Percentiles rank a stretch among this genome's conserved stretches.
Conservation (phyloP, 345 rosid genomes). For the Salix purpurea region DNA sequence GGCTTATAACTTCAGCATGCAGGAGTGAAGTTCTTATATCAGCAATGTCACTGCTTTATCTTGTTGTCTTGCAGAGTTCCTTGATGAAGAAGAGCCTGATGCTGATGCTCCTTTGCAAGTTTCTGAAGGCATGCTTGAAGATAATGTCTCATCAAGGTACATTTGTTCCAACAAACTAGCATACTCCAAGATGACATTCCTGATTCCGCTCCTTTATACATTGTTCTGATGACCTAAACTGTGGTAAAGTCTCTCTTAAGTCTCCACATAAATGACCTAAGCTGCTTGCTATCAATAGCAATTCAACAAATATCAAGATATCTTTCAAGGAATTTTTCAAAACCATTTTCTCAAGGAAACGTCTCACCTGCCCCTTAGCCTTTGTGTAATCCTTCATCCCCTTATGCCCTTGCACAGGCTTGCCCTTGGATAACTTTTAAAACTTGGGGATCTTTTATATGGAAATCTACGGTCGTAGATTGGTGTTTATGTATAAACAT, state of each 20-base stretch:
- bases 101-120: constrained; percentile 51
- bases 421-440: not conserved
- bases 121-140: constrained; percentile 69
- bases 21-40: not conserved
- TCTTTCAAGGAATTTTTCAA: not conserved
- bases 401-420: not conserved
- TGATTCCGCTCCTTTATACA: too few species aligned
- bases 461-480: too few species aligned
- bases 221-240: not conserved
- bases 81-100: constrained; percentile 55
- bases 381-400: not conserved
- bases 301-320: not conserved
- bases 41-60: not conserved
- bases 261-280: too few species aligned
- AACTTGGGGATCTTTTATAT: not conserved
- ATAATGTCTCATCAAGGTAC: constrained; percentile 85
- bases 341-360: not conserved
- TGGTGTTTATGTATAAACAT: too few species aligned
- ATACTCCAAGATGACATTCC: not conserved
- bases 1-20: not conserved
- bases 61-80: constrained; percentile 41
- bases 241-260: too few species aligned
- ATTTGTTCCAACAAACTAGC: not conserved
- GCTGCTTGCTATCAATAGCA: not conserved
- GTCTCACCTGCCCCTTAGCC: not conserved